Evolutionary conservation across 495 filamentous ascomycete species (phyloP).

Genomic region (Aspergillus indologenus): DNA sequence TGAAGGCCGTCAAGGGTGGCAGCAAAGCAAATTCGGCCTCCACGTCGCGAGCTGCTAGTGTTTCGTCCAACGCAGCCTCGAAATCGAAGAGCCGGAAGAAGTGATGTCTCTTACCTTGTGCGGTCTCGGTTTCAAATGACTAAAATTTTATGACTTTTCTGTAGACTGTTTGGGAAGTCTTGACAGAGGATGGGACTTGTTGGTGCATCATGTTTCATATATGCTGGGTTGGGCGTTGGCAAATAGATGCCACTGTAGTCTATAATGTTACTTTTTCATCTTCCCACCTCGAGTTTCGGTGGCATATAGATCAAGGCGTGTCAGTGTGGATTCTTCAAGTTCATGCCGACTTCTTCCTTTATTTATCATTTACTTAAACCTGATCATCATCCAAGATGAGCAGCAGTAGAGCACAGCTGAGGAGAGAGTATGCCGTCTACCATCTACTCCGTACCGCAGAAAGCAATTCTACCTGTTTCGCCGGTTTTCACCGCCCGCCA

Average conservation of each 20-base stretch:
- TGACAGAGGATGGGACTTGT: constrained; percentile 4
- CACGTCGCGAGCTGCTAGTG: constrained; percentile 57
- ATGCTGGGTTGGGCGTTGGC: constrained; percentile 18
- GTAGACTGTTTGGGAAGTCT: constrained; percentile 15
- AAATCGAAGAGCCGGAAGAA: constrained; percentile 52
- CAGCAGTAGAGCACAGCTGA: too few relatives aligned
- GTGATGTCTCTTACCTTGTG: constrained; percentile 21
- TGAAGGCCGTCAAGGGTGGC: constrained; percentile 55
- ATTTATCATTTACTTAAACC: too few relatives aligned
- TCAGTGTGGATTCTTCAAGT: not conserved
- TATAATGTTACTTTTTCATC: not conserved
- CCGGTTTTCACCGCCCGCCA: not conserved
- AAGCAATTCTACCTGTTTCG: too few relatives aligned
- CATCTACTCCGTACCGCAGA: too few relatives aligned
- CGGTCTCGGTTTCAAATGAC: constrained; percentile 5
- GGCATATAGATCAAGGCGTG: not conserved
- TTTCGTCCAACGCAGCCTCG: constrained; percentile 48
- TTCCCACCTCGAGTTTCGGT: not conserved
- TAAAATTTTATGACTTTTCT: constrained; percentile 16
- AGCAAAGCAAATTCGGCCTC: constrained; percentile 50
- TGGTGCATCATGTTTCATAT: constrained; percentile 13
- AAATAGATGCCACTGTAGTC: constrained; percentile 17
- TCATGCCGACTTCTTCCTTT: too few relatives aligned
- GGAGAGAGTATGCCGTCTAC: too few relatives aligned
- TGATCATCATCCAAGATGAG: too few relatives aligned